Evolutionary conservation across 371 early-diverging fungal species (phyloP), one percentile per base, ranked within the genome.

Genomic region (Apophysomyces elegans): DNA sequence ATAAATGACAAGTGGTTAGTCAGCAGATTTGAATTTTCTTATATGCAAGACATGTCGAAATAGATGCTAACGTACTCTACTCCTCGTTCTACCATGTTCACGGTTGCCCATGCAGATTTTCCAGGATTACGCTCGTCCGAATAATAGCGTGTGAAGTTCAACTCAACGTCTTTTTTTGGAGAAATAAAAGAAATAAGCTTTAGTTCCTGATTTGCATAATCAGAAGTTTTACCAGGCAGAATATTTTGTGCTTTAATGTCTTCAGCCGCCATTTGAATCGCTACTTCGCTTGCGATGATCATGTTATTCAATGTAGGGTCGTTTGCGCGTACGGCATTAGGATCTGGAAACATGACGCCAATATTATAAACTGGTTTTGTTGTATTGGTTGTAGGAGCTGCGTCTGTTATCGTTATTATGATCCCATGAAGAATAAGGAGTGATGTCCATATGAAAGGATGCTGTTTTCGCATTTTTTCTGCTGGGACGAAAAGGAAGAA

Each of bases 331-430:
- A 80, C 67, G 8, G 32, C 26, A 3, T 38, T 54, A 16, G 74
- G 62, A 66, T 75, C 59, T 26, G 80, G 77, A 58, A 77, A 73
- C 35, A 77, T 12, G n/a, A 80, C 39, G 4, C 77, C 77, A 59
- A 80, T 73, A 32, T 47, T 77, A 43, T 80, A 80, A 0, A 50
- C 65, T 12, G 67, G 69, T 16, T 46, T 11, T 0, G 68, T 56
- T 32, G 65, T 36, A 14, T 56, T 65, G 36, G 54, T 56, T 56
- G 14, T n/a, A 39, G n/a, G 43, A 18, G 59, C 37, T 56, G 46
- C 61, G 38, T 35, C 57, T 36, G 11, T 9, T 18, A 18, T 13
- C 0, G 54, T 21, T n/a, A 50, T 21, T 8, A 21, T 50, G 16
- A 50, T 50, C 54, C 7, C 21, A 50, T 50, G 54, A 5, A 50